phyloP scores from a whole-genome alignment of 2,329 filamentous ascomycete species.

The Chaetomium strumarium region DNA sequence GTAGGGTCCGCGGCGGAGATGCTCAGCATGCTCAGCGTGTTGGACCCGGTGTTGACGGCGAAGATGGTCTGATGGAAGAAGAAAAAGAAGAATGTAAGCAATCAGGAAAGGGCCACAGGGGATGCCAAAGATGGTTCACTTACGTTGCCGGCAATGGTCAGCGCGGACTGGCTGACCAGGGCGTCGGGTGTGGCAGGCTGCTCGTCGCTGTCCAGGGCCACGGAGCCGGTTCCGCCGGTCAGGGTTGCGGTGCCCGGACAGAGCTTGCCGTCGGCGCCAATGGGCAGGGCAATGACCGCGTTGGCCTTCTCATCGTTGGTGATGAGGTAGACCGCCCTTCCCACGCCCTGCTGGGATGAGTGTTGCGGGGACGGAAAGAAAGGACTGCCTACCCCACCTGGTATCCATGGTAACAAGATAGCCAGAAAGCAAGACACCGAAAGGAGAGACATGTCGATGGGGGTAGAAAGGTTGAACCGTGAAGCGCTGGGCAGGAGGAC shows the following conservation, averaged over 20 bases:
- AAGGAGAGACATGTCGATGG: too few species aligned
- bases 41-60: constrained; percentile 36
- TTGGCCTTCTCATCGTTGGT: constrained; percentile 46
- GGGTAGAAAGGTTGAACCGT: too few species aligned
- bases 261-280: constrained; percentile 42
- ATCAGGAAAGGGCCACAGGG: neutral
- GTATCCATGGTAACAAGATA: too few species aligned
- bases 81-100: too few species aligned
- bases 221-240: constrained; percentile 29
- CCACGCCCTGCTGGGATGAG: neutral
- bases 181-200: constrained; percentile 42
- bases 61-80: constrained; percentile 7
- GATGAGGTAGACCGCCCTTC: constrained; percentile 50
- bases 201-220: constrained; percentile 43
- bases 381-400: too few species aligned
- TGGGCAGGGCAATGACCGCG: constrained; percentile 43
- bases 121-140: constrained; percentile 17
- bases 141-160: constrained; percentile 47
- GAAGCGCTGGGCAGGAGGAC: too few species aligned
- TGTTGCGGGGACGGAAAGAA: too few species aligned
- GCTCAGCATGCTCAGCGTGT: constrained; percentile 44
- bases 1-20: constrained; percentile 12
- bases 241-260: constrained; percentile 17
- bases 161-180: constrained; percentile 44
- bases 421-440: too few species aligned